These are phyloP conservation scores for Penicillium sp. DNA, from an alignment of 2,329 filamentous ascomycete species.

Conservation along the genomic window DNA sequence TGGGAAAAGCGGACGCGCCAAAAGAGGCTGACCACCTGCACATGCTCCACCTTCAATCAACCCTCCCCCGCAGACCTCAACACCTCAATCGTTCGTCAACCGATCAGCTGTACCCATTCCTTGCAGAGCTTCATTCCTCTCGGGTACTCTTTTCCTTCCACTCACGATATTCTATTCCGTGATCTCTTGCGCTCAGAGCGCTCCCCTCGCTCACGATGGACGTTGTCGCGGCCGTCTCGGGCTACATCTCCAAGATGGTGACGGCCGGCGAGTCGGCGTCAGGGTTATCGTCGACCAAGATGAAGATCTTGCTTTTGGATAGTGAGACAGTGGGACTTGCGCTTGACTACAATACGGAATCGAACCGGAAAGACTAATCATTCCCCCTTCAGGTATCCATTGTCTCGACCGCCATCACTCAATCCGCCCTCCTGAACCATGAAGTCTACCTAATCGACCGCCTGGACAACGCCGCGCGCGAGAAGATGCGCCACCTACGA, in stretches of 20 bases:
- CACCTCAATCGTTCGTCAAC: conserved; percentile 5
- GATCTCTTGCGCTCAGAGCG: conserved; percentile 7
- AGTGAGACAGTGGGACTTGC: conserved; percentile 69
- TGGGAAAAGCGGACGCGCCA: conserved; percentile 10
- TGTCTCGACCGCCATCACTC: conserved; percentile 89
- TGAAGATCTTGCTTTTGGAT: conserved; percentile 96
- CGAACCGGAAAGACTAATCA: conserved; percentile 20
- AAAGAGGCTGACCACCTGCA: conserved; percentile 15
- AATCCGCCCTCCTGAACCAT: conserved; percentile 89
- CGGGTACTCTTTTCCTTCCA: not conserved
- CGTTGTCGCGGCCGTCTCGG: conserved; percentile 82
- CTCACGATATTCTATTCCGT: not conserved
- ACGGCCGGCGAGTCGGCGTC: conserved; percentile 66
- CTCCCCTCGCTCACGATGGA: conserved; percentile 61
- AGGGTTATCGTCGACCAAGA: conserved; percentile 67
- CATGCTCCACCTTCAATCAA: conserved; percentile 11
- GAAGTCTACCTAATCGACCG: conserved; percentile 98
- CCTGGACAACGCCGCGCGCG: conserved; percentile 78
- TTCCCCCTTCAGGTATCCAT: conserved; percentile 61
- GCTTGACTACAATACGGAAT: conserved; percentile 13
- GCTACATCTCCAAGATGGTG: conserved; percentile 96
- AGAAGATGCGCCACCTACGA: conserved; percentile 96
- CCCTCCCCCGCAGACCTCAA: conserved; percentile 3
- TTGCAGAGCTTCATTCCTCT: no score
- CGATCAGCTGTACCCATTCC: conserved; percentile 2